phyloP scores from a whole-genome alignment of 345 rosid genomes.

The Heritiera littoralis region DNA sequence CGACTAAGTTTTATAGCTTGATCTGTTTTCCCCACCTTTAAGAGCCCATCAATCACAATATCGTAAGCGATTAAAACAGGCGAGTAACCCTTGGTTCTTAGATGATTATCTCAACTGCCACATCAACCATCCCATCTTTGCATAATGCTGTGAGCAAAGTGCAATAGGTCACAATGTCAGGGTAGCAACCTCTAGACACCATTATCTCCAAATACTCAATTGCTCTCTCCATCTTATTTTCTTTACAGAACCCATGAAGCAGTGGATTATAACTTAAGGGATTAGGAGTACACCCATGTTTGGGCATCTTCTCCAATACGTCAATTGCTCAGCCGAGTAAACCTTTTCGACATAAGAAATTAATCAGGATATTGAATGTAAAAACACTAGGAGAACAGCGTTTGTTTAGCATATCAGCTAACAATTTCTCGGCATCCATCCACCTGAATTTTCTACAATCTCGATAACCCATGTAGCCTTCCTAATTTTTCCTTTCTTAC shows the following conservation, averaged over 20 bases:
- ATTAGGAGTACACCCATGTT: slow-evolving; percentile 70
- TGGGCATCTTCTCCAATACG: slow-evolving; percentile 79
- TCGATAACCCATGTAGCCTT: no score
- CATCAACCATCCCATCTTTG: slow-evolving; percentile 83
- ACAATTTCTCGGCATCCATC: slow-evolving; percentile 86
- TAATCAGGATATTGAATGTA: slow-evolving; percentile 87
- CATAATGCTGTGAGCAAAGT: slow-evolving; percentile 82
- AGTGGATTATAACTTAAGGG: slow-evolving; percentile 78
- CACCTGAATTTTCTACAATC: slow-evolving; percentile 77
- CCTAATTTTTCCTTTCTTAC: slow-evolving; percentile 68
- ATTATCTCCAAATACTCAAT: slow-evolving; percentile 78
- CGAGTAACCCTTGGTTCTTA: slow-evolving; percentile 69
- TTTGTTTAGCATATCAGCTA: slow-evolving; percentile 70
- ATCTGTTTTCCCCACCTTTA: slow-evolving; percentile 77
- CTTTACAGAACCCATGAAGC: slow-evolving; percentile 87
- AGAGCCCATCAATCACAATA: slow-evolving; percentile 80
- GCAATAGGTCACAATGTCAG: slow-evolving; percentile 89
- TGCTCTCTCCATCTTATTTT: slow-evolving; percentile 85
- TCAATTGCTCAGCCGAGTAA: slow-evolving; percentile 80
- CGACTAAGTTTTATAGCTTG: slow-evolving; percentile 66
- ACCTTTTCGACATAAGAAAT: slow-evolving; percentile 81
- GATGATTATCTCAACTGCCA: slow-evolving; percentile 86
- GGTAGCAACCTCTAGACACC: slow-evolving; percentile 87
- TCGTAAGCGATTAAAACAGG: slow-evolving; percentile 81
- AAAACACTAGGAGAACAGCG: slow-evolving; percentile 86